These are phyloP conservation scores for Mycena latifolia DNA, from an alignment of 768 basidiomycete genomes.

Conservation along the genomic window DNA sequence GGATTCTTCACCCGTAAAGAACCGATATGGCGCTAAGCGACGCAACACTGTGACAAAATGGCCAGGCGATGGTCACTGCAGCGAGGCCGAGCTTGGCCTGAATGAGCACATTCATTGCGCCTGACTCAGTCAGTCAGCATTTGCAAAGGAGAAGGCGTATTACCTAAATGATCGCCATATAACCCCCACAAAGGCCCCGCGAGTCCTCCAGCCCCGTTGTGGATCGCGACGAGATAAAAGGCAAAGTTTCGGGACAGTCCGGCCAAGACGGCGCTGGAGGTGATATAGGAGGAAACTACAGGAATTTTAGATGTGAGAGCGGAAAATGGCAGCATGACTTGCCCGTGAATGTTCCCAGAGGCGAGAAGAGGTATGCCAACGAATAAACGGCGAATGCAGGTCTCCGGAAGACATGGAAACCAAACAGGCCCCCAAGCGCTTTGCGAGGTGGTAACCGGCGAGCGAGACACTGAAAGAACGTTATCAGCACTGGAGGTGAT, in stretches of 20 bases:
- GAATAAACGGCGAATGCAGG: no score
- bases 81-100: neutral
- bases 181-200: neutral
- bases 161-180: neutral
- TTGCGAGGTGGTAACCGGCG: no score
- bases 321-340: no score
- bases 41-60: neutral
- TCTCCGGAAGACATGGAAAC: no score
- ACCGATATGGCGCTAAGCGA: neutral
- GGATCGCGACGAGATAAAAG: slow-evolving; percentile 6
- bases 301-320: no score
- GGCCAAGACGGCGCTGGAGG: neutral
- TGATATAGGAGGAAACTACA: neutral
- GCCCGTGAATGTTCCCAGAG: no score
- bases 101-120: slow-evolving; percentile 2
- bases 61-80: neutral
- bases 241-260: slow-evolving; percentile 4
- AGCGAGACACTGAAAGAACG: no score
- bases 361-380: no score
- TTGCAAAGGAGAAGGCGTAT: neutral
- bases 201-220: neutral
- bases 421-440: no score
- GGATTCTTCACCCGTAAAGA: neutral
- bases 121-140: neutral
- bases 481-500: no score